Evolutionary conservation across 2,329 filamentous ascomycete species (phyloP), one percentile per base, ranked within the genome.

Genomic region (Penicillium brasilianum): DNA sequence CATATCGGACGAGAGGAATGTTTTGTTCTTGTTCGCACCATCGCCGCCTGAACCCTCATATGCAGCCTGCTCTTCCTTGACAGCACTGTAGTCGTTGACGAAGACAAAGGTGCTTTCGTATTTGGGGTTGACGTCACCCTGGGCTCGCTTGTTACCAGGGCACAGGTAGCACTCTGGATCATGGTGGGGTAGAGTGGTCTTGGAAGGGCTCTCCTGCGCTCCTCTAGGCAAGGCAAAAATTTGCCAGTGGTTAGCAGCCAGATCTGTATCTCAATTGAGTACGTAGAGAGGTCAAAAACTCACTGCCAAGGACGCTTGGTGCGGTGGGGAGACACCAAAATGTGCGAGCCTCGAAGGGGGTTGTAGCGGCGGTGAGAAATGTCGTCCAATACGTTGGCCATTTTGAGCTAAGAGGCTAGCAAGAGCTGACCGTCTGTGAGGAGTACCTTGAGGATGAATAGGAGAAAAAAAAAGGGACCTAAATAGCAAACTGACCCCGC

Each of bases 241-340:
- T 34, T 30, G 39, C 44, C 20, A 30, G 46, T 55, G 25, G 11
- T 59, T 16, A 52, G 49, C n/a, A 20, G 58, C 18, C 48, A 8
- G 25, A 9, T 37, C 7, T 54, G 30, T 46, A n/a, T 16, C 22
- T 4, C 11, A 48, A n/a, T 54, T 2, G 22, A 13, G 20, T 11
- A 28, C n/a, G 36, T n/a, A 28, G 22, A 28, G 11, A 25, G 18
- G 14, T 18, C 16, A 44, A 46, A 46, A 37, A 82, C 91, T 86
- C 83, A 96, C 92, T 97, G 95, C 95, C 95, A 99, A 72, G 95
- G 95, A 66, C 95, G 87, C 85, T 98, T 98, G 56, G 93, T 98
- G 58, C 95, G 85, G 78, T 99, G 95, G 63, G 95, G 95, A 16
- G 95, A 98, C 14, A 99, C 95, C 39, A 99, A 86, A 62, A 99